These are phyloP conservation scores for Euphorbia lathyris DNA, from an alignment of 345 rosid genomes.

Conservation along the genomic window DNA sequence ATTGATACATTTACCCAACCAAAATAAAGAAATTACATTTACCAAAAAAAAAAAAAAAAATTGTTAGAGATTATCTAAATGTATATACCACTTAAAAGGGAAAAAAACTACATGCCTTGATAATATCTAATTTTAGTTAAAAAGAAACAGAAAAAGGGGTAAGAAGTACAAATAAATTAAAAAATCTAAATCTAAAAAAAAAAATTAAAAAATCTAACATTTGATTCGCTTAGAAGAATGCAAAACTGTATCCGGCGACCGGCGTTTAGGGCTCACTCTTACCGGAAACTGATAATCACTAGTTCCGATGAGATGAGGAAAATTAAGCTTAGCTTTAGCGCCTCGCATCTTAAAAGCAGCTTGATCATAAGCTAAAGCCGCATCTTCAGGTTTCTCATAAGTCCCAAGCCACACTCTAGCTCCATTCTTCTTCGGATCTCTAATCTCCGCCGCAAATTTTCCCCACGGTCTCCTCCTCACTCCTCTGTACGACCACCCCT, in stretches of 20 bases:
- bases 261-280: conserved; percentile 46
- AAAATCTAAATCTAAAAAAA: too few relatives aligned
- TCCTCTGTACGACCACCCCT: conserved; percentile 19
- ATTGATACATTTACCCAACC: too few relatives aligned
- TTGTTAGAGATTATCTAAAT: too few relatives aligned
- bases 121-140: too few relatives aligned
- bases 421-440: conserved; percentile 62
- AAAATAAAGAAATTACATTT: too few relatives aligned
- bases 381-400: conserved; percentile 59
- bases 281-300: conserved; percentile 34
- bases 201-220: not conserved
- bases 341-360: conserved; percentile 38
- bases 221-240: conserved; percentile 5
- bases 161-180: not conserved
- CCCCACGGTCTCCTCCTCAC: conserved; percentile 67
- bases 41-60: too few relatives aligned
- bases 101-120: too few relatives aligned
- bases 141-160: too few relatives aligned
- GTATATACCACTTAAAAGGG: too few relatives aligned
- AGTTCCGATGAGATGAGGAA: conserved; percentile 33
- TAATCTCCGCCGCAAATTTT: conserved; percentile 64
- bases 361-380: conserved; percentile 36
- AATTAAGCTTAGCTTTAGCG: conserved; percentile 37
- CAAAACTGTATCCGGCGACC: conserved; percentile 16
- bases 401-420: conserved; percentile 72